Conservation (phyloP, 768 basidiomycete genomes). For the Tricholoma bakamatsutake region DNA sequence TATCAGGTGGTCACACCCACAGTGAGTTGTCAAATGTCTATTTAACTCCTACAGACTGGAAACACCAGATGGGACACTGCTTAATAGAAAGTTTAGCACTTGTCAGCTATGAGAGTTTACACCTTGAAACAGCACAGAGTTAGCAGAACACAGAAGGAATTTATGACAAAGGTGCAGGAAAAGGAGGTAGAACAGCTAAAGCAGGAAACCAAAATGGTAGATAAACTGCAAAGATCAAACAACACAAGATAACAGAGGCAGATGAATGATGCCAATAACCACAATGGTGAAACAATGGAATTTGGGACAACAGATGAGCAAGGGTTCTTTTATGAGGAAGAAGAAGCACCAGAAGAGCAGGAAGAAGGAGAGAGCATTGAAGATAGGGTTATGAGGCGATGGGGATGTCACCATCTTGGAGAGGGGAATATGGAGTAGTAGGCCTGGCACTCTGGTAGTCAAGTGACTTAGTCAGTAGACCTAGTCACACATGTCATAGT, state of each 20-base stretch:
- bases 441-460: no score
- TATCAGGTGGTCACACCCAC: constrained; percentile 25
- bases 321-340: no score
- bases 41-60: constrained; percentile 1
- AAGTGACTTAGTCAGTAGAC: no score
- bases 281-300: not conserved
- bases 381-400: no score
- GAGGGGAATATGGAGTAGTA: no score
- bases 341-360: no score
- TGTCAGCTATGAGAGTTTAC: constrained; percentile 15
- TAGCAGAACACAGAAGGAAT: constrained; percentile 13
- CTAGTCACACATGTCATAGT: no score
- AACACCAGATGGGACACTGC: not conserved
- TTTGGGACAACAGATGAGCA: not conserved
- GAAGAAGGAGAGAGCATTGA: no score
- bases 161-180: not conserved
- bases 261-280: not conserved
- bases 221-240: not conserved
- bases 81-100: constrained; percentile 9
- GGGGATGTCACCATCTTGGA: no score
- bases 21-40: not conserved
- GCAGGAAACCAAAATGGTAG: not conserved
- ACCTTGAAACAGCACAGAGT: constrained; percentile 13
- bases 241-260: not conserved
- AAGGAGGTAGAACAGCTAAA: not conserved